Base-by-base conservation (phyloP, 257 asterid species). In the Striga asiatica region DNA sequence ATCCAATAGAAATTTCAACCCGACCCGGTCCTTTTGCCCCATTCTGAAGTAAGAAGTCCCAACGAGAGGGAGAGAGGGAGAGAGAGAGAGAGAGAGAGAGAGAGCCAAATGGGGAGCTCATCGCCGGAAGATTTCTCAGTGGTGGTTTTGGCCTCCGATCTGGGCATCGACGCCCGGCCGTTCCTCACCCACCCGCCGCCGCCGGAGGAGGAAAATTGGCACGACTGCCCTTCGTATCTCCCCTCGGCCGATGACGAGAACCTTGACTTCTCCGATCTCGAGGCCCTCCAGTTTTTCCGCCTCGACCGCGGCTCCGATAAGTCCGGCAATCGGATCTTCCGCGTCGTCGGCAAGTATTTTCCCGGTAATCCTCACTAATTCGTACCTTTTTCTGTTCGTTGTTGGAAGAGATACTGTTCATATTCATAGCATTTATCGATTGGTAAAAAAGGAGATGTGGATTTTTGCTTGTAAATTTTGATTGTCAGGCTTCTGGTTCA, bases 141-240 rank as follows among this genome's bases (percentile, higher is more conserved):
- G 62, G 23, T 91, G 71, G 98, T 87, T 3, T 60, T 91, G 67
- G 98, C 96, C 13, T 84, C 98, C 70, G 98, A 91, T 75, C 84
- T 87, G 5, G 95, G 98, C 41, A 23, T 87, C 37, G 94, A 91
- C 58, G 96, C 82, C 50, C 83, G 89, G 4, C 92, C 98, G 0
- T 84, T 91, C 49, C 41, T 91, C 55, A 34, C 80, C 45, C 73
- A 70, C 13, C 57, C 80, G 67, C 75, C 80, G 52, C 68, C 69
- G 32, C 13, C 9, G 2, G 82, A 75, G 21, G 81, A 79, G 28
- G 93, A 91, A 23, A 66, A 54, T 28, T 82, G 94, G 94, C 87
- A 91, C 46, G 98, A 91, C 55, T 91, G 95, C 71, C 60, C 85
- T 14, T 65, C 89, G 24, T 31, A 62, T 28, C 74, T 75, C 10